Percentiles rank a stretch among this genome's conserved stretches.
phyloP scores from a whole-genome alignment of 2,329 filamentous ascomycete species.

The Blastomyces gilchristii region DNA sequence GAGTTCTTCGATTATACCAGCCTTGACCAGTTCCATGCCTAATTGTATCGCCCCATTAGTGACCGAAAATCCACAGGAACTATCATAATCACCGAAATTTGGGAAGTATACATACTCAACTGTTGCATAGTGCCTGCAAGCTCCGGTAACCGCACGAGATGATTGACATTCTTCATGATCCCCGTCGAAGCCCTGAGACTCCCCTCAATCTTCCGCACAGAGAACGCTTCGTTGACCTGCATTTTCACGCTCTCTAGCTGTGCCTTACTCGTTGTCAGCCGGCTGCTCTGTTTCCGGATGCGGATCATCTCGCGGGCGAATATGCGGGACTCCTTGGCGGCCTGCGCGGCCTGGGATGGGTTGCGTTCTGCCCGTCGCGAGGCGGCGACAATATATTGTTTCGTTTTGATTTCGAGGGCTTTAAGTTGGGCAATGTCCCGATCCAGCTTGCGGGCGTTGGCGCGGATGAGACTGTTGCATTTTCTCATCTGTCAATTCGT shows the following conservation, averaged over 20 bases:
- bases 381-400: slow-evolving; percentile 71
- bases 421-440: slow-evolving; percentile 77
- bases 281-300: slow-evolving; percentile 61
- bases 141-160: slow-evolving; percentile 71
- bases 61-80: slow-evolving; percentile 37
- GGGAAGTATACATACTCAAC: slow-evolving; percentile 15
- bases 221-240: slow-evolving; percentile 96
- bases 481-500: slow-evolving; percentile 62
- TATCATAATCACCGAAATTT: background rate
- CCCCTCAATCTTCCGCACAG: slow-evolving; percentile 89
- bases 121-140: slow-evolving; percentile 83
- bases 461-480: slow-evolving; percentile 81
- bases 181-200: slow-evolving; percentile 75
- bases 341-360: slow-evolving; percentile 67
- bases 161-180: slow-evolving; percentile 96
- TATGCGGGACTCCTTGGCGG: slow-evolving; percentile 68
- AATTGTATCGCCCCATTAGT: background rate
- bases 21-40: slow-evolving; percentile 67
- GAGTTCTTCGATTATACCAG: slow-evolving; percentile 97
- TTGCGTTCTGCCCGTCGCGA: slow-evolving; percentile 72
- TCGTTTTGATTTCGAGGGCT: slow-evolving; percentile 71
- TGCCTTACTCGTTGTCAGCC: slow-evolving; percentile 77
- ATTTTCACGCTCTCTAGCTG: slow-evolving; percentile 89
- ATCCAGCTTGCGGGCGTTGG: slow-evolving; percentile 87
- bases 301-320: slow-evolving; percentile 83